phyloP scores from a whole-genome alignment of 139 green algal species.

The Closterium sp. region DNA sequence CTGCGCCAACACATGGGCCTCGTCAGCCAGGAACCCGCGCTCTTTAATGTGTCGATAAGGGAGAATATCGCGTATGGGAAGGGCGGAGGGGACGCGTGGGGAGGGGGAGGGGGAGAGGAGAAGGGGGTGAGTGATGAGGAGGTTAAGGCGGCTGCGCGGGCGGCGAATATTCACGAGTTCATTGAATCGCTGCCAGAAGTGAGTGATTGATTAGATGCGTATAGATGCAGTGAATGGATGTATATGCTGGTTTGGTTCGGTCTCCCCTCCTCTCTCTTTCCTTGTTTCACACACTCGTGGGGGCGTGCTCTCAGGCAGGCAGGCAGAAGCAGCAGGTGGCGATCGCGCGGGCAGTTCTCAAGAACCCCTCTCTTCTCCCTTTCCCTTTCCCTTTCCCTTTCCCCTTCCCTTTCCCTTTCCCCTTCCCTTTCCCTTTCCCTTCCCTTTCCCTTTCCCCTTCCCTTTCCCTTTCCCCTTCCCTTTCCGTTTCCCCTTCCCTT shows the following conservation, averaged over 20 bases:
- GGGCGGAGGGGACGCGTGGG: constrained; percentile 13
- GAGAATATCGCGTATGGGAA: constrained; percentile 58
- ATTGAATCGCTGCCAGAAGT: constrained; percentile 52
- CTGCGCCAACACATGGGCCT: constrained; percentile 75
- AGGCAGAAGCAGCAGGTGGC: constrained; percentile 90
- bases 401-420: too few relatives aligned
- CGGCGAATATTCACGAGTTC: constrained; percentile 74
- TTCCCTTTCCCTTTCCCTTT: constrained; percentile 34
- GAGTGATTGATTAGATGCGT: too few relatives aligned
- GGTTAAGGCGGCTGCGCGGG: constrained; percentile 54
- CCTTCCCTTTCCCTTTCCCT: constrained; percentile 29
- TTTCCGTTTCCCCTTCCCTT: too few relatives aligned
- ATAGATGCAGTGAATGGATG: too few relatives aligned
- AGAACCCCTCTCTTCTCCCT: constrained; percentile 53
- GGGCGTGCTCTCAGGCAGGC: constrained; percentile 79
- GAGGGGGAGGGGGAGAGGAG: neutral
- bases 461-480: too few relatives aligned
- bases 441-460: too few relatives aligned
- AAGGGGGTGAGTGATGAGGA: constrained; percentile 34
- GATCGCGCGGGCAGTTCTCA: constrained; percentile 84
- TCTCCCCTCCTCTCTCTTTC: too few relatives aligned
- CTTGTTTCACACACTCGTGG: too few relatives aligned
- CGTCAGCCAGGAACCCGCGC: constrained; percentile 87
- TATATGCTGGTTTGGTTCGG: too few relatives aligned
- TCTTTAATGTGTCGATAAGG: constrained; percentile 58